Evolutionary conservation across 208 protist species (phyloP), one percentile per base, ranked within the genome.

Genomic region (Trypanosoma melophagium): DNA sequence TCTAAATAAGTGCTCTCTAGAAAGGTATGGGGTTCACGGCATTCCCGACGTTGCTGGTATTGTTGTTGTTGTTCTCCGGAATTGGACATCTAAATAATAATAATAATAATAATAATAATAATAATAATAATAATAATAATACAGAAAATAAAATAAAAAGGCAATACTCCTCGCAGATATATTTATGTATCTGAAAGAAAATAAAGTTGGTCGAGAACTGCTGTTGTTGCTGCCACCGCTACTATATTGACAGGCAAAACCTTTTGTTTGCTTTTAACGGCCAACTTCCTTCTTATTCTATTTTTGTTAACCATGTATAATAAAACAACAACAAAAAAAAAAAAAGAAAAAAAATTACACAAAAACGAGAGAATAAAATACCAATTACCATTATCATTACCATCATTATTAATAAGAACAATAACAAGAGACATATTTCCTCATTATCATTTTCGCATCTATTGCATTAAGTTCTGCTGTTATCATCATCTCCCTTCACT

Each of bases 11-110:
- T 55, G 40, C 57, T 64, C 22, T 64, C 66, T 17, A 60, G 42
- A 35, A 71, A 24, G 22, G 66, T 65, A 50, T 71, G 57, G 17
- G 66, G 66, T 35, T 71, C 66, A 22, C 66, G 66, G 16, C 56
- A 53, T 44, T 62, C 50, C 2, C 66, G 56, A 9, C 66, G 66
- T 31, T n/a, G n/a, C n/a, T n/a, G n/a, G n/a, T n/a, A n/a, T n/a
- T n/a, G n/a, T n/a, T n/a, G n/a, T n/a, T n/a, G n/a, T n/a, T 31
- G 47, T 21, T 28, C 45, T 47, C 38, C 64, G 2, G 40, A 38
- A 59, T 8, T 21, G 28, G 21, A 41, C 56, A 53, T 56, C 21
- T 38, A 8, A 38, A 22, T 22, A 22, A 35, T 24, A n/a, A 3
- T 47, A 47, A 47, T 47, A 47, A 42, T 41, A 59, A 31, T 25